Base-by-base conservation (phyloP, 1,284 basidiomycete genomes). In the Pyrrhoderma noxium region DNA sequence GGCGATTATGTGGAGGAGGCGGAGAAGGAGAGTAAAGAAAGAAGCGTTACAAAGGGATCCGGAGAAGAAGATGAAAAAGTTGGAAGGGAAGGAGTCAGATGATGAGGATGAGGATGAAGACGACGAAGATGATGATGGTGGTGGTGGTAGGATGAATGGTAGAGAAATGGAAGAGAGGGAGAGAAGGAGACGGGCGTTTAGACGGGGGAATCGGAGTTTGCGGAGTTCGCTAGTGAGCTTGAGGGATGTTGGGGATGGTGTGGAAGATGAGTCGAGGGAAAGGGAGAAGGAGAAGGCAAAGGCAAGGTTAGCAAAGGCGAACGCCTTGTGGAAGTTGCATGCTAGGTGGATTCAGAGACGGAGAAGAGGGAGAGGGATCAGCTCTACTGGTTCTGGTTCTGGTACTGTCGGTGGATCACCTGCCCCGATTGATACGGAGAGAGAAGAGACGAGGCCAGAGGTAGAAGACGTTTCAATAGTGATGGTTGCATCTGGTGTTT, bases 261-360 rank as follows among this genome's bases (percentile, higher is more conserved):
- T 71, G 62, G 58, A 67, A 56, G 46, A 52, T 57, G 27, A 59
- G 53, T 52, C 47, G 11, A 46, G 46, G 23, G 54, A 39, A 52
- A 65, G 54, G 58, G 58, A 19, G 55, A 58, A 44, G 61, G 62
- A 45, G 8, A 64, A 63, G 3, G 47, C 53, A 59, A 75, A 80
- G 62, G 78, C 74, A 56, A 60, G 78, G 42, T 85, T 81, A 80
- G 72, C 74, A 2, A 72, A 66, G 51, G 80, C 82, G 2, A 77
- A 75, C 3, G 78, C 76, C 9, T 70, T 79, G 39, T 87, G 84
- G 84, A 79, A 72, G 58, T 74, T 73, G 2, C 78, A 79, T 45
- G 71, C 76, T 13, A 73, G 76, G 22, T 71, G 76, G 51, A 70
- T 75, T 21, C 75, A 75, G 13, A 74, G 80, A 37, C 74, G 78